These are phyloP conservation scores for Salicornia ramosissima DNA, from an alignment of 148 eudicot genomes.

Conservation along the genomic window DNA sequence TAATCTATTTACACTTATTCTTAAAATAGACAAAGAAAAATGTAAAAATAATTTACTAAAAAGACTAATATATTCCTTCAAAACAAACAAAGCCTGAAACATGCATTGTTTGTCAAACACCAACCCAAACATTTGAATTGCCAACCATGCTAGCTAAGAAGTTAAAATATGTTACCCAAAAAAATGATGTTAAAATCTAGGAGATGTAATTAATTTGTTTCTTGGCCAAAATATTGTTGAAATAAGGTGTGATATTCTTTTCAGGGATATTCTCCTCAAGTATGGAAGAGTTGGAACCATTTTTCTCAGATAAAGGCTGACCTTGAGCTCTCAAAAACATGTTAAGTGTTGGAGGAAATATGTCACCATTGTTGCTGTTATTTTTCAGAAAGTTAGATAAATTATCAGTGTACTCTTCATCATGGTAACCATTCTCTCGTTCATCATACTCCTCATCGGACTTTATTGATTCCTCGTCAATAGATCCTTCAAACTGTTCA, in stretches of 20 bases:
- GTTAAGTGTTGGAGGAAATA: constrained; percentile 38
- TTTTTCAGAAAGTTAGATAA: constrained; percentile 22
- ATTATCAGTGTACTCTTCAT: constrained; percentile 35
- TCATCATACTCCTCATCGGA: constrained; percentile 84
- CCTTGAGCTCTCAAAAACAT: constrained; percentile 42
- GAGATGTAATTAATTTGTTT: constrained; percentile 46
- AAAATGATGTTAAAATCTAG: constrained; percentile 26
- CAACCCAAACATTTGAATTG: too few relatives aligned
- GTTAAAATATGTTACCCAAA: too few relatives aligned
- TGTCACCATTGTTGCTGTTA: constrained; percentile 27
- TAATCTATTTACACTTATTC: too few relatives aligned
- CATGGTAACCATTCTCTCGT: constrained; percentile 49
- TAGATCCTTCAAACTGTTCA: constrained; percentile 83
- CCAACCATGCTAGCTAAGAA: too few relatives aligned
- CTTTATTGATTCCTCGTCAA: constrained; percentile 77
- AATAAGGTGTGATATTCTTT: constrained; percentile 17
- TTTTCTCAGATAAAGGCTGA: constrained; percentile 37
- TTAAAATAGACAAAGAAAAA: too few relatives aligned
- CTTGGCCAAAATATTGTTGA: constrained; percentile 29
- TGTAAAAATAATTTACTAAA: too few relatives aligned
- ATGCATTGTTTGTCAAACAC: too few relatives aligned
- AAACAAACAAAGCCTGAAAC: too few relatives aligned
- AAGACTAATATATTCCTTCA: too few relatives aligned
- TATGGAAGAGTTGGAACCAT: constrained; percentile 20
- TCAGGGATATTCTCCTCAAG: constrained; percentile 33